Evolutionary conservation across 305 asterid genomes (phyloP), one percentile per base, ranked within the genome.

Genomic region (Fraxinus baroniana): DNA sequence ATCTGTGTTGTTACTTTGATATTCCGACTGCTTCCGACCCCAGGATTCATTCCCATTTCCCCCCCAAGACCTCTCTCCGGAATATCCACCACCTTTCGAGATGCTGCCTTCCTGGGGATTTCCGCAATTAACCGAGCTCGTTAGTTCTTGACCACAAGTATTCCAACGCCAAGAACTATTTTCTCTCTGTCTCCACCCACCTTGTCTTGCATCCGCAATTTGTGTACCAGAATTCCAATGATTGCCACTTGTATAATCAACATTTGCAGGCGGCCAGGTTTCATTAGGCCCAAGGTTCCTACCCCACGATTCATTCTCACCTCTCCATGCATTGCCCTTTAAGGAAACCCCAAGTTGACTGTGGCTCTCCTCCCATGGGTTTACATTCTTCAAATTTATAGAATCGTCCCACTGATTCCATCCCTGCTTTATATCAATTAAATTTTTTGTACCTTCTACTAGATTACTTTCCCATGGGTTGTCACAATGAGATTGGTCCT

Each of bases 331-430:
- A 80, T 80, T 87, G 74, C 81, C 88, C 76, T 84, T 89, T 72
- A 82, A 80, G 62, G 90, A 57, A 78, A 84, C 91, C 77, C 57
- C 90, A 28, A 32, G 81, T 79, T 78, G 36, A 35, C 80, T 49
- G 84, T 73, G 73, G 60, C 74, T 88, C 78, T 88, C 91, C 83
- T 89, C 93, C 98, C 98, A 93, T 5, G 94, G 95, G 81, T 91
- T 82, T 4, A 68, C 88, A 4, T 71, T 85, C 55, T 86, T 88
- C 82, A 80, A 70, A 71, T 84, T 82, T 74, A 78, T 73, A 0
- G 87, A 77, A 72, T 86, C 88, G 41, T 80, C 88, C 90, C 91
- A 86, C 74, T 84, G 85, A 76, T 83, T 84, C 97, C 94, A 91
- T 80, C 87, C 89, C 74, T 64, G 84, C 66, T 80, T 79, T 22